Percentiles rank a stretch among this genome's conserved stretches.
phyloP scores from a whole-genome alignment of 129 eudicot genomes.

The Glebionis coronaria region DNA sequence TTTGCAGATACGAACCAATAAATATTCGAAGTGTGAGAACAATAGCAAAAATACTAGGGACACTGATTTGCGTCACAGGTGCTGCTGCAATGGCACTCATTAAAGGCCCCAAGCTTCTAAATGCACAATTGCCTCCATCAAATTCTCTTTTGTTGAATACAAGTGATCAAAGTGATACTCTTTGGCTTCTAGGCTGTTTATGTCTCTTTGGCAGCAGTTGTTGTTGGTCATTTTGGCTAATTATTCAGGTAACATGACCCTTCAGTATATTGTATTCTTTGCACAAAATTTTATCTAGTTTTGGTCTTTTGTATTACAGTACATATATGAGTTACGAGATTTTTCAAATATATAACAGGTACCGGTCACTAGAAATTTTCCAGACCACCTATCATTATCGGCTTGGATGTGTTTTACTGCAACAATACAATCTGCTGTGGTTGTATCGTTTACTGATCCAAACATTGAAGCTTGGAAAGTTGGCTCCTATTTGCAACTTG shows the following conservation, averaged over 20 bases:
- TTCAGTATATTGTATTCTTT: background rate
- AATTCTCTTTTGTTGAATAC: constrained; percentile 29
- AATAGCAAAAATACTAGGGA: constrained; percentile 66
- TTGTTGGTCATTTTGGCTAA: constrained; percentile 87
- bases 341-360: constrained; percentile 45
- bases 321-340: background rate
- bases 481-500: constrained; percentile 46
- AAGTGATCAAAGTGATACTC: constrained; percentile 26
- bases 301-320: background rate
- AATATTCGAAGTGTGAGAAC: constrained; percentile 58
- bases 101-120: constrained; percentile 77
- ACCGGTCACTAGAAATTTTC: constrained; percentile 42
- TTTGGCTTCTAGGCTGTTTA: constrained; percentile 75
- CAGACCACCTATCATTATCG: constrained; percentile 71
- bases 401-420: constrained; percentile 78
- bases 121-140: constrained; percentile 37
- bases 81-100: constrained; percentile 66
- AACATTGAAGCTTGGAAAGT: constrained; percentile 60
- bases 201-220: constrained; percentile 62
- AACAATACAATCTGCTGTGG: constrained; percentile 53
- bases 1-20: constrained; percentile 59
- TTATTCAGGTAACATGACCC: constrained; percentile 57
- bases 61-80: constrained; percentile 61
- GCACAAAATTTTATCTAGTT: too few species aligned
- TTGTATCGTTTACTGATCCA: constrained; percentile 50